These are phyloP conservation scores for Yarrowia osloensis DNA, from an alignment of 805 yeast genomes.

Conservation along the genomic window DNA sequence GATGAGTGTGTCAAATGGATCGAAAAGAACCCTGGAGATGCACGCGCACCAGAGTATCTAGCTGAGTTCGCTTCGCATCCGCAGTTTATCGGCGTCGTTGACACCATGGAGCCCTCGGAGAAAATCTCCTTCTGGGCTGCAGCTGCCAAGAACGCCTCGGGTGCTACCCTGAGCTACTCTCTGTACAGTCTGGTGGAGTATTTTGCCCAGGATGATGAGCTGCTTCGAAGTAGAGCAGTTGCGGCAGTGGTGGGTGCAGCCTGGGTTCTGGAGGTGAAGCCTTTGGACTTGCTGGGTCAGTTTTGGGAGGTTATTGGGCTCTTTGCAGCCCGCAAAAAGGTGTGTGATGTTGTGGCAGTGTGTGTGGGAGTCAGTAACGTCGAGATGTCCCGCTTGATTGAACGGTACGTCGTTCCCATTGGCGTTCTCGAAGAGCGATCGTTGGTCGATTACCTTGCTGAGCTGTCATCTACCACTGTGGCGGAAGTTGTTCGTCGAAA, in stretches of 20 bases:
- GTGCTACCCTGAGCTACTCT: constrained; percentile 1
- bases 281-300: neutral
- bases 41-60: neutral
- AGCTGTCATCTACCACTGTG: neutral
- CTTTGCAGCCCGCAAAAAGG: neutral
- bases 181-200: constrained; percentile 8
- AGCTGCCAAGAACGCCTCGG: neutral
- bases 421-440: constrained; percentile 1
- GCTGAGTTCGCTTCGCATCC: constrained; percentile 2
- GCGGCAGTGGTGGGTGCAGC: constrained; percentile 19
- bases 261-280: constrained; percentile 1
- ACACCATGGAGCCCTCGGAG: neutral
- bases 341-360: constrained; percentile 10
- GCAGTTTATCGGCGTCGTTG: neutral
- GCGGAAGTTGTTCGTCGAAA: constrained; percentile 2
- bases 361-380: constrained; percentile 2
- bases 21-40: constrained; percentile 10
- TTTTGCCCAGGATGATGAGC: constrained; percentile 6
- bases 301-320: constrained; percentile 29
- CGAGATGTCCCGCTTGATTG: neutral
- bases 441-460: neutral
- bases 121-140: constrained; percentile 19
- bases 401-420: neutral
- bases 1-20: constrained; percentile 4
- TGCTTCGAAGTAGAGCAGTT: constrained; percentile 16